Evolutionary conservation across 805 yeast species (phyloP), one percentile per base, ranked within the genome.

Genomic region (Yarrowia divulgata): DNA sequence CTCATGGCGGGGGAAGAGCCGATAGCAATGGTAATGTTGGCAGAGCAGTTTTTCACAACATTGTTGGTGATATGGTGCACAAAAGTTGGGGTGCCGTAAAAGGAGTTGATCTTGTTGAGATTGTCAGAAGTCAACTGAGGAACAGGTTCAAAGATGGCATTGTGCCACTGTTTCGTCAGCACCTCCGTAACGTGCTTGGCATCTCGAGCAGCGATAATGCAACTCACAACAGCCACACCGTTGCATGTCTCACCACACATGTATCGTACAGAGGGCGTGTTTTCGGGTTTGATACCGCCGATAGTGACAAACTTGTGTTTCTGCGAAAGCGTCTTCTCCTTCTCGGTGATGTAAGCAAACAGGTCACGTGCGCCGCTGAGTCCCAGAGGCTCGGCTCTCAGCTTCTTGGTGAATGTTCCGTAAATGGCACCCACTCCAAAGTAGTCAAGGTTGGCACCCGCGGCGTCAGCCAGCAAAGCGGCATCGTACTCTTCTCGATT

Each of bases 1-100:
- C 95, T 88, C 97, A 93, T 93, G 19, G 90, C 87, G 1, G 98
- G 97, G 1, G 96, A 88, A 0, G 89, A 95, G 5, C 97, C 96
- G 19, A 89, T 79, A 0, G 97, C 92, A 69, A 93, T 80, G 0
- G 95, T 86, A 8, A 91, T 90, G 75, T 93, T 93, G 7, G 98
- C 97, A 70, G 93, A 89, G 75, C 91, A 87, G 76, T 91, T 90
- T 75, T 90, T 90, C 35, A 90, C 97, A n/a, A 93, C 97, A 69
- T 84, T 85, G 75, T 93, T 93, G 23, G 97, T 93, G 70, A 93
- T 88, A 74, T 93, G 97, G 75, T 93, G 97, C 8, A 91, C 88
- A 72, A 93, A 77, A 5, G 73, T 68, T 14, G 79, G 79, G n/a
- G 42, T 46, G 9, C 35, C 32, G 13, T 10, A 40, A 18, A 16